Base-by-base conservation (phyloP, 129 eudicot genomes). In the Saposhnikovia divaricata region DNA sequence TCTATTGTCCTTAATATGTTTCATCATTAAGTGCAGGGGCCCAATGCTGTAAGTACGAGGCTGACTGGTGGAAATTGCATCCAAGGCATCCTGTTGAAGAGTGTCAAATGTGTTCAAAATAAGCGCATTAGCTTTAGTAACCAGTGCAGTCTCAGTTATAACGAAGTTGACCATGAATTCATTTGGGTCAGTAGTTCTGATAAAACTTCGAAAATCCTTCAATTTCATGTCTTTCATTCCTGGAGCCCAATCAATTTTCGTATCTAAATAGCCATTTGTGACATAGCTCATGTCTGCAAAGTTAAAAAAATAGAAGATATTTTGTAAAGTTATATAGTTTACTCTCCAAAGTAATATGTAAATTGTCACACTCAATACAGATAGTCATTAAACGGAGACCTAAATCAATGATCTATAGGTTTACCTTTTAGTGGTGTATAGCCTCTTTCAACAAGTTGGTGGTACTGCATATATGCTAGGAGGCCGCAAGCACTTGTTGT, bases 41-140 rank as follows among this genome's bases (percentile, higher is more conserved):
- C 97, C 91, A 18, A 89, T 28, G 48, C 85, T 71, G 75, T 82
- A 89, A 34, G 81, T 77, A 1, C 37, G 50, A 5, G 89, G 81
- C 19, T 79, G 80, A 6, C 63, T 44, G 55, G 83, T 19, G 9
- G 86, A 77, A 9, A 91, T 80, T 1, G 88, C 81, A 68, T 27
- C 69, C 39, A 85, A 19, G 4, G 23, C 89, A 4, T 87, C 88
- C 8, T 80, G 80, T 68, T 93, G 96, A 10, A 93, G 82, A 25
- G 81, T 85, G n/a, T 90, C 89, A 9, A 89, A 90, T 3, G 96
- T 87, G 87, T 93, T 93, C 59, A 90, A 57, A 31, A 90, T 70
- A 38, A 93, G n/a, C 3, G 91, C 87, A 1, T 72, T 37, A 13
- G 84, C 85, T 70, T 76, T 86, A 0, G 83, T 80, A 42, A 86